Evolutionary conservation across 225 moss, liverwort and hornwort species (phyloP).

Genomic region (Sphagnum tenellum): DNA sequence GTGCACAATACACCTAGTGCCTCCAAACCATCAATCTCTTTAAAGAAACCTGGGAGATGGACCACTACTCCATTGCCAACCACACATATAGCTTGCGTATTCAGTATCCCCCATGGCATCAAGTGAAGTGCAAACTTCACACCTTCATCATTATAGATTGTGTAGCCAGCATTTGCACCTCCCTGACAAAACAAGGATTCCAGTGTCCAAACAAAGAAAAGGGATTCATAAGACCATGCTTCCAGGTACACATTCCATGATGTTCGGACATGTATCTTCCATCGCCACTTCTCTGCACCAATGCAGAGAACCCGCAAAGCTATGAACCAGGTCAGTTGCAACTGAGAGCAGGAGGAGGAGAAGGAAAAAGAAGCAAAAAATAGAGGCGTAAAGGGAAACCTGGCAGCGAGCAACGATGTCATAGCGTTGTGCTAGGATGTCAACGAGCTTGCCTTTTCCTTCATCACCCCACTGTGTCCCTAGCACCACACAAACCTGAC

Average conservation of each 20-base stretch:
- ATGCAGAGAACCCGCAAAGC: no score
- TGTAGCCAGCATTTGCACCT: constrained; percentile 97
- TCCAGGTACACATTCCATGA: not conserved
- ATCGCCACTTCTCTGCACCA: no score
- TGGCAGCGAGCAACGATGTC: constrained; percentile 53
- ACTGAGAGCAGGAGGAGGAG: not conserved
- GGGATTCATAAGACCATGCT: not conserved
- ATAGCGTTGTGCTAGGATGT: constrained; percentile 82
- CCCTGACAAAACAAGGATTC: constrained; percentile 35
- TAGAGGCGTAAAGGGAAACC: constrained; percentile 14
- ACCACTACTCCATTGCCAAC: constrained; percentile 97
- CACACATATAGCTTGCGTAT: constrained; percentile 76
- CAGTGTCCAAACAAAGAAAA: not conserved
- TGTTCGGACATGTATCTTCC: not conserved
- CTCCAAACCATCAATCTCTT: constrained; percentile 75
- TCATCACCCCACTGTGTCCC: constrained; percentile 99
- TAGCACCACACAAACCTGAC: constrained; percentile 89
- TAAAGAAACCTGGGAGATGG: constrained; percentile 89
- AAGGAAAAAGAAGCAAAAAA: not conserved
- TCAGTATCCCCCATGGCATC: constrained; percentile 92
- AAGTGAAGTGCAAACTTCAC: constrained; percentile 88
- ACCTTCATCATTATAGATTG: constrained; percentile 86
- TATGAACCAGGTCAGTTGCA: not conserved
- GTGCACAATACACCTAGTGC: constrained; percentile 61
- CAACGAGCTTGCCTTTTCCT: constrained; percentile 94